Evolutionary conservation across 2,329 filamentous ascomycete genomes (phyloP).

Genomic region (Trichoderma atroviride): DNA sequence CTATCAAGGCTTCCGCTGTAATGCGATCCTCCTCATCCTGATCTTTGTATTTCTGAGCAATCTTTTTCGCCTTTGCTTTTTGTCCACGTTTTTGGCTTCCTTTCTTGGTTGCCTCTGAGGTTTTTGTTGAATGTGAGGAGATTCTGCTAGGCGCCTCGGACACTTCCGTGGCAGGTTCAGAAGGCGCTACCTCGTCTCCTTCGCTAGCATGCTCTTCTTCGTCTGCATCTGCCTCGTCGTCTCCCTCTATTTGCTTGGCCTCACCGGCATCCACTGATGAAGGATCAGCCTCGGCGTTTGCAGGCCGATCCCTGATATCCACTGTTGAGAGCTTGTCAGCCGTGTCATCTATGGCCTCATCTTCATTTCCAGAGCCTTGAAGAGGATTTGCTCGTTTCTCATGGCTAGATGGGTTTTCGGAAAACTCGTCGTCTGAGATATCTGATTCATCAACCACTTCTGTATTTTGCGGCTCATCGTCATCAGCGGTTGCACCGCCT

Average conservation of each 20-base stretch:
- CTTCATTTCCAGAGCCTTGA: constrained; percentile 36
- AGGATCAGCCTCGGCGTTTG: not conserved
- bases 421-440: constrained; percentile 38
- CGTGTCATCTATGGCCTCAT: constrained; percentile 35
- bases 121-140: constrained; percentile 9
- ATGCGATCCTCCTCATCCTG: constrained; percentile 93
- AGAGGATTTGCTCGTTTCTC: constrained; percentile 44
- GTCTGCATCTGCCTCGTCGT: constrained; percentile 32
- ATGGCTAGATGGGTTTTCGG: constrained; percentile 38
- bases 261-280: constrained; percentile 25
- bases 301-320: constrained; percentile 31
- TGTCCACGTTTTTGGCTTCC: constrained; percentile 67
- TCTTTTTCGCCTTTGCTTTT: constrained; percentile 81
- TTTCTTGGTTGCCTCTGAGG: constrained; percentile 42
- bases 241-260: constrained; percentile 26
- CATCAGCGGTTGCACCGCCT: constrained; percentile 26
- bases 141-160: constrained; percentile 31
- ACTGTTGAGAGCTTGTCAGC: constrained; percentile 34
- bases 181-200: constrained; percentile 30
- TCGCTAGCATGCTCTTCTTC: constrained; percentile 31
- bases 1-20: constrained; percentile 84
- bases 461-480: constrained; percentile 32
- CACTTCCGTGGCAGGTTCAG: constrained; percentile 31
- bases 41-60: constrained; percentile 84
- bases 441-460: constrained; percentile 36